A percentile compares a stretch with the other conserved stretches of the same genome.
Evolutionary conservation across 768 basidiomycete genomes (phyloP).

Genomic region (Lenzites betulinus): DNA sequence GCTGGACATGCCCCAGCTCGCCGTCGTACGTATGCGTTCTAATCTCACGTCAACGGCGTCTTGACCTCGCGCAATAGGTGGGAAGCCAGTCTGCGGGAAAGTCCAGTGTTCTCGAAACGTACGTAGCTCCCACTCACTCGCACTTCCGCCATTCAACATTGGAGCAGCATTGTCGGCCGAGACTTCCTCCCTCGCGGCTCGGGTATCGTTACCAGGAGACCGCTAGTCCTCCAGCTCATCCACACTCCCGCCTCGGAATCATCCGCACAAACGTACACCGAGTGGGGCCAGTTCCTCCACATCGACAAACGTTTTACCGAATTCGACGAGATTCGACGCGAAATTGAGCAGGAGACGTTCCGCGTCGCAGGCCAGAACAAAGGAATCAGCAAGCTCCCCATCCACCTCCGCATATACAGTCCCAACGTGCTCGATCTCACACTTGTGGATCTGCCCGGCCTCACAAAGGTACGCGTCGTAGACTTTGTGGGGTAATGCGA

Average conservation of each 20-base stretch:
- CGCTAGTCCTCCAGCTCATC: conserved; percentile 93
- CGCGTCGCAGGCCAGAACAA: conserved; percentile 98
- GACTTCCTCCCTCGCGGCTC: conserved; percentile 87
- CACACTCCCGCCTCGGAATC: conserved; percentile 74
- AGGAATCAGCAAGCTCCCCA: conserved; percentile 94
- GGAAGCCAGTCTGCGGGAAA: conserved; percentile 97
- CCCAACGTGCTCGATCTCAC: conserved; percentile 95
- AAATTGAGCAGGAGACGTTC: conserved; percentile 98
- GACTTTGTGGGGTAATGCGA: not conserved
- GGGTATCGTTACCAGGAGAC: conserved; percentile 96
- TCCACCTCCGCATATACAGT: conserved; percentile 93
- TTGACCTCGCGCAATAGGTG: conserved; percentile 52
- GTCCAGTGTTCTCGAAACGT: conserved; percentile 96
- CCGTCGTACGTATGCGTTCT: conserved; percentile 61
- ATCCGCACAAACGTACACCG: conserved; percentile 53
- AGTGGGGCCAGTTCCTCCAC: conserved; percentile 98
- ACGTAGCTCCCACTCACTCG: conserved; percentile 34
- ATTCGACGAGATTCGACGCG: conserved; percentile 89
- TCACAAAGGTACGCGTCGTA: conserved; percentile 76
- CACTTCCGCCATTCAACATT: not conserved
- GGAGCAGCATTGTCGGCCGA: conserved; percentile 79
- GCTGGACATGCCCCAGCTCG: conserved; percentile 90
- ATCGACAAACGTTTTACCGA: conserved; percentile 97
- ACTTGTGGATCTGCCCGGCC: conserved; percentile 92
- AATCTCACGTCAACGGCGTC: not conserved